Evolutionary conservation across 176 grass and related monocot species (phyloP), one percentile per base, ranked within the genome.

Genomic region (Hordeum marinum): DNA sequence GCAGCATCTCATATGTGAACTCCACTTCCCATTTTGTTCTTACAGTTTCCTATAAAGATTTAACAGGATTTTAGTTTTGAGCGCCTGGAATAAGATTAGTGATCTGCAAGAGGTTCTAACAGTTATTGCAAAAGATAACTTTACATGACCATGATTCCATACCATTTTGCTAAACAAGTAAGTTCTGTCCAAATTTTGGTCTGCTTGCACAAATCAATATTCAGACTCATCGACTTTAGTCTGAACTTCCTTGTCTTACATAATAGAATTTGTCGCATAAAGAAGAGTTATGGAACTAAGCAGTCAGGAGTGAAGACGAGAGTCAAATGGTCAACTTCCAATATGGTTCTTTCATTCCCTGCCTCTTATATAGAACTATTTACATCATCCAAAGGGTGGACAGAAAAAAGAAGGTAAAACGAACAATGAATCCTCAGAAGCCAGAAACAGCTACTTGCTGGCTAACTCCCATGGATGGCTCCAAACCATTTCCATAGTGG

Each of bases 381-480:
- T 61, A 78, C 75, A 78, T 60, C 55, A 78, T 61, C 55, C 34
- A 59, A 61, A 60, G 23, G 12, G 35, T 31, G 72, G 72, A 75
- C 9, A 32, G 68, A 3, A 11, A 61, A 75, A 61, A 60, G 37
- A 37, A 59, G 11, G 54, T 25, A 39, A 61, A 61, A 78, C 75
- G 14, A 37, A 60, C 34, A 61, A 3, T 77, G 34, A 40, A 78
- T 40, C 13, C 37, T 78, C 55, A 78, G 76, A 61, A 58, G 72
- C 72, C 48, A 75, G 45, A 52, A 59, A 83, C 55, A 83, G 69
- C 81, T n/a, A 73, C 8, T 72, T 63, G 69, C 54, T 83, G 81
- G 26, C 27, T 62, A 46, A 73, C 10, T 83, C 26, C 72, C 21
- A 80, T 35, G 1, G 68, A 14, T 50, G 9, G 12, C 42, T 36